These are phyloP conservation scores for Stipa capillata DNA, from an alignment of 176 grass and related monocot genomes.

Conservation along the genomic window DNA sequence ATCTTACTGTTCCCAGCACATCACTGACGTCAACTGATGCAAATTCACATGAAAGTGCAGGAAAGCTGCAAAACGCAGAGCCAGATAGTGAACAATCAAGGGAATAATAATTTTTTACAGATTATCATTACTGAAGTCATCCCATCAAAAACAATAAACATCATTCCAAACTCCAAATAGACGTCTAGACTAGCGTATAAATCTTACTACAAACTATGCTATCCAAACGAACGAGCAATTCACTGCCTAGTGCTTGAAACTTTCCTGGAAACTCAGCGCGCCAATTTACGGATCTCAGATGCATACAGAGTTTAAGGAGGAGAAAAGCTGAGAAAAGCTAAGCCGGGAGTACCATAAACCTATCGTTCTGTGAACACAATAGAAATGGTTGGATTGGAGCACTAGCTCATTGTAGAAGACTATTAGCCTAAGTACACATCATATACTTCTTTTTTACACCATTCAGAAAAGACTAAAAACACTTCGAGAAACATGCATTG, in stretches of 20 bases:
- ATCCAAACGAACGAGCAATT: neutral
- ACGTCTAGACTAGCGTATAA: neutral
- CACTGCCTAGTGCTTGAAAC: neutral
- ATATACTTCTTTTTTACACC: neutral
- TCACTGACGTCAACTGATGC: constrained; percentile 95
- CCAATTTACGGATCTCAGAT: neutral
- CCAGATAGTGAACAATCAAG: constrained; percentile 17
- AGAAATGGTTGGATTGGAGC: neutral
- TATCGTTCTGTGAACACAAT: neutral
- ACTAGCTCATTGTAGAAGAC: neutral
- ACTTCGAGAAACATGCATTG: neutral
- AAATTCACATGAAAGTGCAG: constrained; percentile 97
- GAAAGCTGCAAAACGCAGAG: constrained; percentile 62
- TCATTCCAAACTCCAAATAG: neutral
- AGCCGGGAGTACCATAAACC: neutral
- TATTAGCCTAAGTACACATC: neutral
- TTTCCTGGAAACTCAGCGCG: neutral
- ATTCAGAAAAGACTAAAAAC: neutral
- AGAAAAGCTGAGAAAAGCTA: neutral
- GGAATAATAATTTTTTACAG: neutral
- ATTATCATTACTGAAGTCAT: constrained; percentile 10
- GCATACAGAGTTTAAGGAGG: neutral
- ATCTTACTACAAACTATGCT: neutral
- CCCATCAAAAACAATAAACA: neutral
- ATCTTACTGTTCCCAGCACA: constrained; percentile 93